These are phyloP conservation scores for Cryomyces minteri DNA, from an alignment of 495 filamentous ascomycete species.

Conservation along the genomic window DNA sequence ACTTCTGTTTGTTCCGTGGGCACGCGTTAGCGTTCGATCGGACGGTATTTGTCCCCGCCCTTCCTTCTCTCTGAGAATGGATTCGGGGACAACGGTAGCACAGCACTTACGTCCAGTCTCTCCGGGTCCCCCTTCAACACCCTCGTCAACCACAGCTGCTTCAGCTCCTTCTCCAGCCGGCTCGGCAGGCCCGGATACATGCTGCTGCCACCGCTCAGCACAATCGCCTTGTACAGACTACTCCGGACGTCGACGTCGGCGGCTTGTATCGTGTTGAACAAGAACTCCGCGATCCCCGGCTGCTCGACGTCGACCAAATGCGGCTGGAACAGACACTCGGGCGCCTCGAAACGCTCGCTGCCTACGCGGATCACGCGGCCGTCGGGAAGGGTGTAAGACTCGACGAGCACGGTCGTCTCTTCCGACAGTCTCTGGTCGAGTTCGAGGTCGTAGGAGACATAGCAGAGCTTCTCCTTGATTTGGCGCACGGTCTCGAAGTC, in stretches of 20 bases:
- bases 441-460: constrained; percentile 95
- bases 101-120: constrained; percentile 48
- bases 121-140: constrained; percentile 82
- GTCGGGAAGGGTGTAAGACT: constrained; percentile 92
- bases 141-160: constrained; percentile 93
- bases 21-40: not conserved
- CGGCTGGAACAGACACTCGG: constrained; percentile 97
- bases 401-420: constrained; percentile 93
- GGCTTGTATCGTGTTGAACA: constrained; percentile 95
- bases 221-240: constrained; percentile 90
- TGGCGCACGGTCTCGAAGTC: constrained; percentile 98
- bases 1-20: constrained; percentile 42
- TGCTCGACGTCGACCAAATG: constrained; percentile 97
- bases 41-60: constrained; percentile 9
- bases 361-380: constrained; percentile 91
- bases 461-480: constrained; percentile 95
- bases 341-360: constrained; percentile 92
- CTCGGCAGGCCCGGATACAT: constrained; percentile 97
- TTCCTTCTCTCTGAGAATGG: not conserved
- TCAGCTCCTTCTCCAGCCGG: constrained; percentile 91
- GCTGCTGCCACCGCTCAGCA: constrained; percentile 87
- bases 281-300: constrained; percentile 84
- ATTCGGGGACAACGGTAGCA: not conserved
- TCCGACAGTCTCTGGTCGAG: constrained; percentile 90
- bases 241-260: constrained; percentile 89